A percentile compares a stretch with the other conserved stretches of the same genome.
Evolutionary conservation across 768 basidiomycete species (phyloP).

Genomic region (Naganishia vaughanmartiniae): DNA sequence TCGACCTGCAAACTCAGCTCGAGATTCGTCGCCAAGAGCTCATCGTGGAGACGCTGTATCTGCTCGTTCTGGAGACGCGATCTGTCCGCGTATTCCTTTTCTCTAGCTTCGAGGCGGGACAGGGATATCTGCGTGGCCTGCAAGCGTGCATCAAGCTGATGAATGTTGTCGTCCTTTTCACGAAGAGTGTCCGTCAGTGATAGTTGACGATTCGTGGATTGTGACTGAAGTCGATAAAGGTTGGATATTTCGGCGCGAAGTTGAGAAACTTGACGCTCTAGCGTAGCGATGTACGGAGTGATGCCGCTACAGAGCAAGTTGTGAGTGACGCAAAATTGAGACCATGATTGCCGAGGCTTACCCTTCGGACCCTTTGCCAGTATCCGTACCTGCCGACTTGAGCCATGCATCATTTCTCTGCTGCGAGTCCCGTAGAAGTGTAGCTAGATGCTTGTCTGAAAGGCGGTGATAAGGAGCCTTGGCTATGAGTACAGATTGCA

Average conservation of each 20-base stretch:
- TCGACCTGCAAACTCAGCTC: slow-evolving; percentile 87
- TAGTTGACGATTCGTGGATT: slow-evolving; percentile 87
- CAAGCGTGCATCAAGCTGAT: slow-evolving; percentile 75
- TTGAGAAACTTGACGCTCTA: slow-evolving; percentile 89
- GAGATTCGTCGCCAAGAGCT: slow-evolving; percentile 84
- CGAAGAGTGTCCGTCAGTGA: slow-evolving; percentile 92
- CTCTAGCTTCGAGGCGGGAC: slow-evolving; percentile 54
- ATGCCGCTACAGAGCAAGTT: slow-evolving; percentile 14
- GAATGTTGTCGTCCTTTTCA: slow-evolving; percentile 83
- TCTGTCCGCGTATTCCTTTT: slow-evolving; percentile 68
- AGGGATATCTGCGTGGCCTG: slow-evolving; percentile 55
- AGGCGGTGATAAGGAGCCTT: not conserved
- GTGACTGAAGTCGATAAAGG: slow-evolving; percentile 82
- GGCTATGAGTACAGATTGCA: not conserved
- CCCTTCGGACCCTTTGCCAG: slow-evolving; percentile 36
- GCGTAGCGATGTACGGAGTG: slow-evolving; percentile 61
- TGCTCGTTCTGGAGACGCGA: slow-evolving; percentile 75
- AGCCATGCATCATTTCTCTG: slow-evolving; percentile 86
- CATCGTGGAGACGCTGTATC: slow-evolving; percentile 71
- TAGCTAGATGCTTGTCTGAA: slow-evolving; percentile 8
- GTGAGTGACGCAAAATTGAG: not conserved
- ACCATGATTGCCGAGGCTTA: slow-evolving; percentile 27
- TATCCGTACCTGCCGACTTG: slow-evolving; percentile 36
- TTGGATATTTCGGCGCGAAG: slow-evolving; percentile 88
- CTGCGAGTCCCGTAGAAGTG: slow-evolving; percentile 73